Conservation (phyloP, 1,139 yeast species). For the Hanseniaspora gamundiae region DNA sequence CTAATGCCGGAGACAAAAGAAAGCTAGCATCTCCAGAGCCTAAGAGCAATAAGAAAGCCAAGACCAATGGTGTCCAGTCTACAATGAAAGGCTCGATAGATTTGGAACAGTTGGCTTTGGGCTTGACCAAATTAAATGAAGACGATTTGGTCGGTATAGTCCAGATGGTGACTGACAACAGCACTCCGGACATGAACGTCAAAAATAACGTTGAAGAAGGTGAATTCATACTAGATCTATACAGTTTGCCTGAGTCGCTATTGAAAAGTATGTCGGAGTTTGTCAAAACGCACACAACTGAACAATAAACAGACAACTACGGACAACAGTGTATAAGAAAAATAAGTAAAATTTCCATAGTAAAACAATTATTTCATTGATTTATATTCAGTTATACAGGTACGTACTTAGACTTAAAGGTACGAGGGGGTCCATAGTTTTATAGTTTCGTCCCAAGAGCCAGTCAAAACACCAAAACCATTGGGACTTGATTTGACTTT, state of each 20-base stretch:
- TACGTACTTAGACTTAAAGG: too few relatives aligned
- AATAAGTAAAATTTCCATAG: not conserved
- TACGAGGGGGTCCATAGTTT: slow-evolving; percentile 48
- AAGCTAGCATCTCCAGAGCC: slow-evolving; percentile 27
- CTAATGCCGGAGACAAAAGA: slow-evolving; percentile 29
- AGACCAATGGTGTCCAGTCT: slow-evolving; percentile 25
- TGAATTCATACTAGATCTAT: slow-evolving; percentile 92
- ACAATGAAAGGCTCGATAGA: slow-evolving; percentile 64
- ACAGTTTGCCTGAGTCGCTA: slow-evolving; percentile 83
- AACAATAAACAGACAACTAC: slow-evolving; percentile 8
- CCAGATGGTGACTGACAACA: slow-evolving; percentile 94
- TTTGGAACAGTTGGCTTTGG: slow-evolving; percentile 81
- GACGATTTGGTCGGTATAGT: slow-evolving; percentile 91
- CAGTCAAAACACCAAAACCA: slow-evolving; percentile 62
- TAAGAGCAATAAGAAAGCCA: slow-evolving; percentile 49
- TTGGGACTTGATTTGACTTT: slow-evolving; percentile 60
- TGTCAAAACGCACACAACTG: slow-evolving; percentile 49
- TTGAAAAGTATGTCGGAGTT: slow-evolving; percentile 92
- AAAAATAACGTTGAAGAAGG: slow-evolving; percentile 95
- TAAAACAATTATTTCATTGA: too few relatives aligned
- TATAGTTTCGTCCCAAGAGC: slow-evolving; percentile 60
- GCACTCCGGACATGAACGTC: slow-evolving; percentile 90
- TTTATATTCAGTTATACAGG: too few relatives aligned
- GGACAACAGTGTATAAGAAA: not conserved
- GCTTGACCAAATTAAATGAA: slow-evolving; percentile 76